Evolutionary conservation across 495 filamentous ascomycete genomes (phyloP).

Genomic region (Aspergillus campestris): DNA sequence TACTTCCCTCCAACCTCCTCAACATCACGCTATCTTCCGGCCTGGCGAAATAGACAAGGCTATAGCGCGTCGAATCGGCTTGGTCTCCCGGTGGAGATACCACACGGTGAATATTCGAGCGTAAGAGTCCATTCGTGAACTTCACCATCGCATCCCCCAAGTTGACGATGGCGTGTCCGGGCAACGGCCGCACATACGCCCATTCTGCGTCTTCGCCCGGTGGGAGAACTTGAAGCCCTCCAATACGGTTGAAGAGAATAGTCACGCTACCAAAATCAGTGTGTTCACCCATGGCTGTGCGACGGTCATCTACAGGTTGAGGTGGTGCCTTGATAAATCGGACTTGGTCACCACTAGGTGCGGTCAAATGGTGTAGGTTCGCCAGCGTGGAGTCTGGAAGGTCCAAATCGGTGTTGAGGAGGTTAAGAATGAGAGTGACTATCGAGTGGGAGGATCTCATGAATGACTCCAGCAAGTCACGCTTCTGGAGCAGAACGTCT

Average conservation of each 20-base stretch:
- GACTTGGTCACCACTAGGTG: conserved; percentile 48
- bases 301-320: conserved; percentile 31
- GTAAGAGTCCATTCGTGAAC: conserved; percentile 52
- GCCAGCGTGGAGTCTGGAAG: conserved; percentile 40
- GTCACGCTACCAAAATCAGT: conserved; percentile 49
- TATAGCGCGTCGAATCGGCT: conserved; percentile 41
- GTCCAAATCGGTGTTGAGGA: conserved; percentile 42
- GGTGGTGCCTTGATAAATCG: conserved; percentile 45
- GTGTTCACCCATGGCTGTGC: conserved; percentile 40
- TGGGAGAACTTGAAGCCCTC: conserved; percentile 49
- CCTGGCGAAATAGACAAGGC: conserved; percentile 54
- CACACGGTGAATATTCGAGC: conserved; percentile 57
- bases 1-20: conserved; percentile 33
- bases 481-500: conserved; percentile 27
- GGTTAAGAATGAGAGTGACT: conserved; percentile 37
- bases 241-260: conserved; percentile 52
- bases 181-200: conserved; percentile 51
- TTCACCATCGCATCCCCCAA: conserved; percentile 58
- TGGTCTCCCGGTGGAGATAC: conserved; percentile 49
- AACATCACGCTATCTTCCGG: conserved; percentile 50
- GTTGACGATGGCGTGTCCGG: conserved; percentile 53
- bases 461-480: conserved; percentile 36
- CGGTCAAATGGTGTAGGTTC: conserved; percentile 41
- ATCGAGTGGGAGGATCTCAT: conserved; percentile 41
- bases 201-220: conserved; percentile 42